Evolutionary conservation across 2,329 filamentous ascomycete genomes (phyloP), one percentile per base, ranked within the genome.

Genomic region (Colletotrichum gigasporum): DNA sequence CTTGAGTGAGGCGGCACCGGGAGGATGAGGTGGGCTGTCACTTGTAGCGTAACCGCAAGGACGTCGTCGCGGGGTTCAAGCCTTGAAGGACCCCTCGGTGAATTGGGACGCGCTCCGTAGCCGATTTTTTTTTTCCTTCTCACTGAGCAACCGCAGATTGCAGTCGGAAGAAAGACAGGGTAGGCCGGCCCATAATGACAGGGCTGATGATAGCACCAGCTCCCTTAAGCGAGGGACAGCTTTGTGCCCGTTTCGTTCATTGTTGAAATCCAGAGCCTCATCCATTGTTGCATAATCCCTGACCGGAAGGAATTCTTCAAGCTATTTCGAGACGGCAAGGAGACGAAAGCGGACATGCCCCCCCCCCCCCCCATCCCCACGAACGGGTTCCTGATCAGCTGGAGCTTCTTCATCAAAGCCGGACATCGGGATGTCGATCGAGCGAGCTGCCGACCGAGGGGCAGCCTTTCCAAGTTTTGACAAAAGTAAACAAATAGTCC

Each of bases 401-500:
- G n/a, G 34, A 53, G 26, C 34, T 53, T 22, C 18, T 41, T 24
- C n/a, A 32, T 22, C 37, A 41, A 60, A 48, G 55, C 41, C 16
- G 34, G 35, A 44, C 16, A 41, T 47, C 41, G 39, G 34, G 16
- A 41, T 54, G 48, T 48, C 41, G 48, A 37, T 61, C 61, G 55
- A 52, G n/a, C n/a, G n/a, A 39, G 55, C 47, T 60, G 39, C 24
- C 26, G 41, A 22, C 24, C 11, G 45, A 63, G 22, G 32, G 22
- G 42, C 11, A 54, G 56, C 52, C n/a, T 54, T 48, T 64, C 56
- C 61, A 30, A 61, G 28, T 61, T 53, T 50, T 18, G 61, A 61
- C 56, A 16, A 64, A 64, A 64, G 61, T 64, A 64, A 64, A 64
- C 56, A 64, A 61, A 61, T 28, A 42, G 41, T 48, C 61, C 56